Evolutionary conservation across 1,284 basidiomycete genomes (phyloP), one percentile per base, ranked within the genome.

Genomic region (Termitomyces sp.): DNA sequence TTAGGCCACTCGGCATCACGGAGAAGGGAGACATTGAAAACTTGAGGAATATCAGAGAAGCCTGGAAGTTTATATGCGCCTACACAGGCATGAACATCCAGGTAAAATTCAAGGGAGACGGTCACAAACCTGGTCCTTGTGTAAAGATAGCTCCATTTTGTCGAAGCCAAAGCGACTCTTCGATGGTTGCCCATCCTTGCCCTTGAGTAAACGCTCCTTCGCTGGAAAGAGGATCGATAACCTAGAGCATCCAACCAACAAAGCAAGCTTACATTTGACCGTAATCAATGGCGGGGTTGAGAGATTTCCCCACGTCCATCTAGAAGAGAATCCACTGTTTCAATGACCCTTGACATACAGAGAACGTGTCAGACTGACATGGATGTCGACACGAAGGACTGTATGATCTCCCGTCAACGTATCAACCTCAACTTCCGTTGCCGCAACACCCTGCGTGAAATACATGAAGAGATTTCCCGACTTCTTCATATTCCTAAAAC

Each of bases 1-100:
- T 59, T 59, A n/a, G 55, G 55, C 58, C 58, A 59, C 42, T 59
- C 58, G 9, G 58, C 58, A 43, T 59, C 58, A 33, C 58, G 55
- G 6, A 59, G 55, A 43, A 59, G 52, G 36, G 58, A 59, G 1
- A 59, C 58, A 40, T 59, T 59, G 46, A 59, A 57, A n/a, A 57
- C 44, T 45, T 59, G 58, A 19, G 58, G 58, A 17, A 59, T 57
- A 44, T 59, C 58, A 19, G 58, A 59, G 17, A 59, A 59, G 5
- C 58, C 58, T 39, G 58, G 58, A 38, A 59, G 55, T 30, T 59
- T 59, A 43, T 59, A 59, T 17, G 58, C 52, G 26, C 58, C 58
- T 58, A 21, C 5, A 30, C 21, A 17, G 48, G 21, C 5, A 26
- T 53, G 7, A 33, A 45, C 26, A 6, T 2, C 26, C 17, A 24